Conservation (phyloP, 768 basidiomycete genomes). For the Lactarius hatsudake region DNA sequence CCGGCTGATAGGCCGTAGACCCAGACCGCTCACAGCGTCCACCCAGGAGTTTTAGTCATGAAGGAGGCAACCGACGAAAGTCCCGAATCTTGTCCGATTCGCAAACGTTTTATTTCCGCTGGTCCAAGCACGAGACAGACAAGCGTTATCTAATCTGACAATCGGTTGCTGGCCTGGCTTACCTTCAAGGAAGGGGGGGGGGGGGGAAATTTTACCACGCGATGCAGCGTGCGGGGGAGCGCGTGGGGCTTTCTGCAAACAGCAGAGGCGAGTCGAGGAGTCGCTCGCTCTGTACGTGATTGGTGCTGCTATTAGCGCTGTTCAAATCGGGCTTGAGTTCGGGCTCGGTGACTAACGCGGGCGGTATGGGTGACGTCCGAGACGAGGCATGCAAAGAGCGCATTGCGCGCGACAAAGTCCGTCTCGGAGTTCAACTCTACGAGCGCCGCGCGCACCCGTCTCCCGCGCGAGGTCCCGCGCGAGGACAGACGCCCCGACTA, state of each 20-base stretch:
- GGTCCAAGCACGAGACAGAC: no score
- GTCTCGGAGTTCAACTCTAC: slow-evolving; percentile 71
- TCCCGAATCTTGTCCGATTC: no score
- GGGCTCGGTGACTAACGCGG: slow-evolving; percentile 43
- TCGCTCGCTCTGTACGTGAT: slow-evolving; percentile 49
- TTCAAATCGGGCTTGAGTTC: slow-evolving; percentile 6
- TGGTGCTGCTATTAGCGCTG: slow-evolving; percentile 41
- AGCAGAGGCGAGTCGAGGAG: slow-evolving; percentile 69
- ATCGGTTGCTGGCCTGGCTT: no score
- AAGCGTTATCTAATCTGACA: no score
- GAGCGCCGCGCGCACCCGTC: slow-evolving; percentile 72
- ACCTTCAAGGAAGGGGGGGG: no score
- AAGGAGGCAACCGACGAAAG: no score
- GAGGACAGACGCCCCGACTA: slow-evolving; percentile 70
- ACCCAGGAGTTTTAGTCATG: no score
- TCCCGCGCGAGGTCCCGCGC: slow-evolving; percentile 66
- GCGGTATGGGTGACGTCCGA: slow-evolving; percentile 80
- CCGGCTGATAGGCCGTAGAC: no score
- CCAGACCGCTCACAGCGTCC: no score
- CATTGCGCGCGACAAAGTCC: slow-evolving; percentile 89
- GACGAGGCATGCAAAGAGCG: slow-evolving; percentile 74
- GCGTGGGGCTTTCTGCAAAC: slow-evolving; percentile 31
- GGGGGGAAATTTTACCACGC: no score
- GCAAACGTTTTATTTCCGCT: no score
- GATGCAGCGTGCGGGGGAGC: background rate